Evolutionary conservation across 768 basidiomycete genomes (phyloP).

Genomic region (Cubamyces sp.): DNA sequence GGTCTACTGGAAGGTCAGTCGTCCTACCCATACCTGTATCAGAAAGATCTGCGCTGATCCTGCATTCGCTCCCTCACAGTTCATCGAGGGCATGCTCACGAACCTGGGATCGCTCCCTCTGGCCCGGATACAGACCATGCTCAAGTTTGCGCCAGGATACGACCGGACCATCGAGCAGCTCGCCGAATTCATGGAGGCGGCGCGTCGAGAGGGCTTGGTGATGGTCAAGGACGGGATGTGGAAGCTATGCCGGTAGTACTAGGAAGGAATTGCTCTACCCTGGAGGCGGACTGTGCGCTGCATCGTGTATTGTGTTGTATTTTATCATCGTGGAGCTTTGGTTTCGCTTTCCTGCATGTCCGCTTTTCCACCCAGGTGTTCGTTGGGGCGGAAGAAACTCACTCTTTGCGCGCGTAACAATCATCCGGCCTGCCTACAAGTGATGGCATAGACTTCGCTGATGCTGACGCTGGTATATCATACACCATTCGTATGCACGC

Average conservation of each 20-base stretch:
- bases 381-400: no score
- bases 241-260: conserved; percentile 44
- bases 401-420: no score
- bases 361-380: no score
- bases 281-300: neutral
- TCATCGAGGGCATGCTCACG: conserved; percentile 90
- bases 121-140: conserved; percentile 88
- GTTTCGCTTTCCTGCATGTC: no score
- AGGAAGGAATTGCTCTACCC: no score
- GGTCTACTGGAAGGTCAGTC: conserved; percentile 82
- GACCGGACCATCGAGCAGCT: conserved; percentile 82
- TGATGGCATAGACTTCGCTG: no score
- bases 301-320: neutral
- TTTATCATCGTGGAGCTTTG: no score
- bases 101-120: conserved; percentile 77
- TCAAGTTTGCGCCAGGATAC: conserved; percentile 83
- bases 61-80: conserved; percentile 46
- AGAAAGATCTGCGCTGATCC: neutral
- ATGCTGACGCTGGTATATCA: no score
- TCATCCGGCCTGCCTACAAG: no score
- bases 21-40: neutral
- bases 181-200: conserved; percentile 77
- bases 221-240: conserved; percentile 71
- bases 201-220: conserved; percentile 77
- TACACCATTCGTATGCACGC: no score